Base-by-base conservation (phyloP, 2,329 filamentous ascomycete species). In the Penicillium psychrosexuale region DNA sequence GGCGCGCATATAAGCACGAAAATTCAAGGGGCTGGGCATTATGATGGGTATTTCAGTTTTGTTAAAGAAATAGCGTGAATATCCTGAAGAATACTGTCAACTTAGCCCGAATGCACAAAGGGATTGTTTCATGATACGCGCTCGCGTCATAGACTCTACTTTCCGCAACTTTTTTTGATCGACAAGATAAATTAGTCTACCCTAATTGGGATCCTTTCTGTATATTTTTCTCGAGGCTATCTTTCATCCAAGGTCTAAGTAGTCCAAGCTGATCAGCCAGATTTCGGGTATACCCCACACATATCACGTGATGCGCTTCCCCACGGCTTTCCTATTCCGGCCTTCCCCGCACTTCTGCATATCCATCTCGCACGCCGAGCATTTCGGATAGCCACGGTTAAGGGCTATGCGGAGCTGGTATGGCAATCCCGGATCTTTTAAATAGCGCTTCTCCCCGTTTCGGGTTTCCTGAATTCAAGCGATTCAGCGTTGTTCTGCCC, bases 351-450 rank as follows among this genome's bases (percentile, higher is more conserved):
- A 61, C 36, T 44, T 42, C 27, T 36, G 24, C 36, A 31, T 31
- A 30, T n/a, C 9, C 24, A 30, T 24, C 13, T 13, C 19, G 19
- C 8, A 13, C 24, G 34, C 22, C 24, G 38, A 28, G 40, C 12
- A 40, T 24, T 46, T 58, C 61, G 61, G 61, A 55, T 53, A 63
- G 46, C 55, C 53, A 42, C 61, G 61, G 61, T 53, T 39, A 36
- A 53, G 17, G 12, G 22, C n/a, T 55, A 17, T 36, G 42, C 27
- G 30, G 40, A 36, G 24, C 8, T 34, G 19, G 9, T 12, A 40
- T 47, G 9, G 36, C 30, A 11, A 31, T 28, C 7, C 13, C 42
- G 37, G 5, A 3, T 39, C 13, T 39, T 42, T 55, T 57, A 59
- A 59, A 42, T 50, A 34, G 27, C 17, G 12, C 34, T 5, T 22